Evolutionary conservation across 371 early-diverging fungal species (phyloP).

Genomic region (Zopfochytrium polystomum): DNA sequence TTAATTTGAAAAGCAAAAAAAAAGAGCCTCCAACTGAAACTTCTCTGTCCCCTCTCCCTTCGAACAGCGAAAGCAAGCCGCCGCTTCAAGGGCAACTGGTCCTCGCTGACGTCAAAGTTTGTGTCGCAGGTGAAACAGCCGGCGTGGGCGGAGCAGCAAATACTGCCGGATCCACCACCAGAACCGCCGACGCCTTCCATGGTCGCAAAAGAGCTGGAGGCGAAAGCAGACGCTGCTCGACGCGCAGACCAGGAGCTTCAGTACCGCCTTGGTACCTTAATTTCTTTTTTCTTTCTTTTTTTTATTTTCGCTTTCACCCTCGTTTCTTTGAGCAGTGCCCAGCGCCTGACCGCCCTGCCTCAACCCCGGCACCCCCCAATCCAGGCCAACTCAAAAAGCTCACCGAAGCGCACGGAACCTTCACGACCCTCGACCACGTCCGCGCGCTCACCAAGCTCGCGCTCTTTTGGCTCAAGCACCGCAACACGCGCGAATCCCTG

Average conservation of each 20-base stretch:
- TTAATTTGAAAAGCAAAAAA: neutral
- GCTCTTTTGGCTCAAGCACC: conserved; percentile 19
- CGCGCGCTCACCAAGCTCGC: conserved; percentile 25
- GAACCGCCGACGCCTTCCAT: neutral
- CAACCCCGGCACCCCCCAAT: too few species aligned
- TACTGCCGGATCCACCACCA: conserved; percentile 15
- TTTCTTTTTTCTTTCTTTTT: neutral
- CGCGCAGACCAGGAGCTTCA: conserved; percentile 1
- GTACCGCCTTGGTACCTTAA: conserved; percentile 13
- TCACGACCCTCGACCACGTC: conserved; percentile 15
- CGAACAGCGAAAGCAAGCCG: conserved; percentile 9
- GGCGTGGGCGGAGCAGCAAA: conserved; percentile 23
- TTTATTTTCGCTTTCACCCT: neutral
- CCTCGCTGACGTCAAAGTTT: conserved; percentile 18
- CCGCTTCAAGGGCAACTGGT: conserved; percentile 21
- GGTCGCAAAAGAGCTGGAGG: neutral
- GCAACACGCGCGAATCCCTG: conserved; percentile 25
- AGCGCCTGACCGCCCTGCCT: neutral
- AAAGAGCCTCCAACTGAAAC: too few species aligned
- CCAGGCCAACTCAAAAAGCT: conserved; percentile 15
- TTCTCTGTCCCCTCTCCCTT: neutral
- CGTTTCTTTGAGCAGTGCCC: neutral
- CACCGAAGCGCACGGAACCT: conserved; percentile 8
- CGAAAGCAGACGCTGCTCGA: conserved; percentile 1
- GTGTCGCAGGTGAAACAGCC: conserved; percentile 25